phyloP scores from a whole-genome alignment of 495 filamentous ascomycete genomes.

The Daldinia caldariorum region DNA sequence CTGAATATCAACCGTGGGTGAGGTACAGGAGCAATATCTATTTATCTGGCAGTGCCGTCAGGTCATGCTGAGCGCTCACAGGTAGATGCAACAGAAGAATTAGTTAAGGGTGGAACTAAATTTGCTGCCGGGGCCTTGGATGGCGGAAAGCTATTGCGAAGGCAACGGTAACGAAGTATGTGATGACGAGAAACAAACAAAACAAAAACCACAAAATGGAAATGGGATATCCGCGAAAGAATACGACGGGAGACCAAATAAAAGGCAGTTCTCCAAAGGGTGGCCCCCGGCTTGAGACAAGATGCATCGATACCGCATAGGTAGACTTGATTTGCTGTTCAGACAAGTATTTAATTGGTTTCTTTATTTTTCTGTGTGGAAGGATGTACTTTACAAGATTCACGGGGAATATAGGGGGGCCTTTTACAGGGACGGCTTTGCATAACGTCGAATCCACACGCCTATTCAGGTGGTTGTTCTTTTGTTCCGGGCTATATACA shows the following conservation, averaged over 20 bases:
- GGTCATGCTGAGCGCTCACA: not conserved
- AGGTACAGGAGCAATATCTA: conserved; percentile 1
- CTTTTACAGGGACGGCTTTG: conserved; percentile 37
- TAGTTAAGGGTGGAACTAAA: conserved; percentile 8
- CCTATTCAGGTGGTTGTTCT: conserved; percentile 30
- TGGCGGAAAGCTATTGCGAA: conserved; percentile 8
- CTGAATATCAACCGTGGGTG: not conserved
- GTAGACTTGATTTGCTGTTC: conserved; percentile 33
- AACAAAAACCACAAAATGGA: conserved; percentile 5
- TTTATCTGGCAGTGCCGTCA: conserved; percentile 7
- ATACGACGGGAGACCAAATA: conserved; percentile 11
- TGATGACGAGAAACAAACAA: conserved; percentile 27
- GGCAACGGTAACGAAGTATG: conserved; percentile 21
- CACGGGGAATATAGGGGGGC: conserved; percentile 24
- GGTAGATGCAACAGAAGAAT: conserved; percentile 9
- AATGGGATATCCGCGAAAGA: conserved; percentile 12
- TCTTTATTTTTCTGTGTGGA: conserved; percentile 28
- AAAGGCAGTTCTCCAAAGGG: conserved; percentile 15
- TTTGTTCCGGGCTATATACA: conserved; percentile 43
- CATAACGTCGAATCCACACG: conserved; percentile 29
- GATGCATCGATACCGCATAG: conserved; percentile 23
- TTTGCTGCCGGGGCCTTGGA: conserved; percentile 4
- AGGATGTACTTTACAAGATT: conserved; percentile 21
- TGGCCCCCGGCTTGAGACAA: conserved; percentile 10
- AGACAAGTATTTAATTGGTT: conserved; percentile 32